Percentiles rank a stretch among this genome's conserved stretches.
Evolutionary conservation across 306 rosid genomes (phyloP).

Genomic region (Prunus campanulata): DNA sequence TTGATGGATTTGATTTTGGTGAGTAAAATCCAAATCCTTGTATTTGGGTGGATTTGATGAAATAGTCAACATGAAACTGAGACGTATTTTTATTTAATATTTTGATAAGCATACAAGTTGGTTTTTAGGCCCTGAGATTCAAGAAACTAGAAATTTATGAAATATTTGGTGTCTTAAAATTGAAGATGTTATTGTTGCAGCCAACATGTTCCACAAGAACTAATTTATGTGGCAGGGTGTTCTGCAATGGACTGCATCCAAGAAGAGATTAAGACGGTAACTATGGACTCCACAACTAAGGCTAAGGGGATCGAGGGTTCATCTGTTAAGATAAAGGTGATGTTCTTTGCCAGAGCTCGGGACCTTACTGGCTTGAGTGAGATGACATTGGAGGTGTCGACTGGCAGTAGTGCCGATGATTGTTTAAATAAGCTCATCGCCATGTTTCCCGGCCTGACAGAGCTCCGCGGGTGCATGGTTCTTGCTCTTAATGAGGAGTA

Average conservation of each 20-base stretch:
- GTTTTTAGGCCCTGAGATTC: background rate
- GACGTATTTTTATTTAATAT: background rate
- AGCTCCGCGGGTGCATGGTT: constrained; percentile 68
- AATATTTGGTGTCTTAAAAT: background rate
- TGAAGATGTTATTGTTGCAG: constrained; percentile 1
- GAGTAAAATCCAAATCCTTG: background rate
- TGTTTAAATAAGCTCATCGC: constrained; percentile 62
- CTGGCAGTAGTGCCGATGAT: constrained; percentile 67
- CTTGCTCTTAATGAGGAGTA: constrained; percentile 88
- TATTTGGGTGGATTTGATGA: background rate
- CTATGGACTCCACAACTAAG: constrained; percentile 6
- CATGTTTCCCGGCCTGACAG: constrained; percentile 68
- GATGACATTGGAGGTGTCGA: constrained; percentile 57
- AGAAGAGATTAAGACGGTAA: constrained; percentile 12
- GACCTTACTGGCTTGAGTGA: constrained; percentile 71
- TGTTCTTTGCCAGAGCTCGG: constrained; percentile 89
- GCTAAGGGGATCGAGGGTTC: constrained; percentile 20
- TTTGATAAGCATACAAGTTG: background rate
- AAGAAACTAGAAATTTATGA: background rate
- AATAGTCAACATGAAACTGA: background rate
- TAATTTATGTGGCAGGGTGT: constrained; percentile 5
- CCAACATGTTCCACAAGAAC: background rate
- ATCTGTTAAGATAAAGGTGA: constrained; percentile 55
- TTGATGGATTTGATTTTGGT: background rate
- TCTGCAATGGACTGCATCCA: constrained; percentile 5